These are phyloP conservation scores for Casaregolazyma suthepensis DNA, from an alignment of 1,139 yeast genomes.

Conservation along the genomic window DNA sequence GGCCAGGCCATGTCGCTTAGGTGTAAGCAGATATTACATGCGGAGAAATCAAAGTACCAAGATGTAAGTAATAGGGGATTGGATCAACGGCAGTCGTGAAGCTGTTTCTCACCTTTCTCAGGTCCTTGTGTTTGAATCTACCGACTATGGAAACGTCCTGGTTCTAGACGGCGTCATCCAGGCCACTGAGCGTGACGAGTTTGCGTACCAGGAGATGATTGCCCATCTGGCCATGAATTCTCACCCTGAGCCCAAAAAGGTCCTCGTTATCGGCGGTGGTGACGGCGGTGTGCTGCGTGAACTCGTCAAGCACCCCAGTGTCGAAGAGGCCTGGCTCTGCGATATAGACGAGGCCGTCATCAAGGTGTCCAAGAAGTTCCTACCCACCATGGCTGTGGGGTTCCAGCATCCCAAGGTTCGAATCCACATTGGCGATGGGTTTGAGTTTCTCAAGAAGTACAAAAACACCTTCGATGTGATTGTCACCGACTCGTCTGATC, in stretches of 20 bases:
- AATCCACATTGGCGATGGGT: conserved; percentile 85
- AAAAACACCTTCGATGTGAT: conserved; percentile 75
- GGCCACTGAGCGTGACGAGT: conserved; percentile 91
- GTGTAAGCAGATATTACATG: conserved; percentile 76
- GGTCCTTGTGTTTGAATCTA: conserved; percentile 74
- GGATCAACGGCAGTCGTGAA: not conserved
- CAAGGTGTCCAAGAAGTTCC: conserved; percentile 69
- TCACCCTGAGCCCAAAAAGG: conserved; percentile 85
- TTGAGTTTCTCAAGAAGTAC: conserved; percentile 77
- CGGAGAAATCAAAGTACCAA: conserved; percentile 78
- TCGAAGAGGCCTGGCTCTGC: conserved; percentile 81
- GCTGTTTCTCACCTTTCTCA: conserved; percentile 1
- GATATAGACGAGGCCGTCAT: conserved; percentile 92
- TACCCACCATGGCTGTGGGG: conserved; percentile 78
- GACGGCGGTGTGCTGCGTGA: conserved; percentile 96
- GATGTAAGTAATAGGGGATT: conserved; percentile 39
- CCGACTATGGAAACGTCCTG: conserved; percentile 84
- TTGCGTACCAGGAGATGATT: conserved; percentile 93
- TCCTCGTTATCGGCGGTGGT: conserved; percentile 91
- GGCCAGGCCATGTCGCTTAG: conserved; percentile 89
- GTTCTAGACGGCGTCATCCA: conserved; percentile 89
- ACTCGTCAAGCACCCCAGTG: conserved; percentile 74
- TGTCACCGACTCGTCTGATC: conserved; percentile 91
- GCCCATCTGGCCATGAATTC: conserved; percentile 83
- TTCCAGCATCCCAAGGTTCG: conserved; percentile 76